Evolutionary conservation across 2,329 filamentous ascomycete genomes (phyloP).

Genomic region (Colletotrichum tofieldiae): DNA sequence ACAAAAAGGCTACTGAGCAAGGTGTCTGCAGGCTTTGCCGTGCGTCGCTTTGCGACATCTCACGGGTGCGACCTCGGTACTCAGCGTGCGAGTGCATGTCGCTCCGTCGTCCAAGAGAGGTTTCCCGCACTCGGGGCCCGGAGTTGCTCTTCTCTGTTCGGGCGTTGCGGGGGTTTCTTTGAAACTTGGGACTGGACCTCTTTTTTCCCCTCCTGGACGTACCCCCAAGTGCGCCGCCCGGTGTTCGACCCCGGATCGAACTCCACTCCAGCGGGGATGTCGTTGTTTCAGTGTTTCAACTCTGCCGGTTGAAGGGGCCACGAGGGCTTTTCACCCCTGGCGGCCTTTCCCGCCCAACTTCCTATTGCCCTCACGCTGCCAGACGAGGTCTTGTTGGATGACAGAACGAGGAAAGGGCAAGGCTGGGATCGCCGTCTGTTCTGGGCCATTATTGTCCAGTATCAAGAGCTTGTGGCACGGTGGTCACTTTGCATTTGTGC

Average conservation of each 20-base stretch:
- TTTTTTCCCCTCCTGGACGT: background rate
- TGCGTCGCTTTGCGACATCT: conserved; percentile 33
- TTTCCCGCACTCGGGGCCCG: background rate
- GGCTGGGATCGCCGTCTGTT: background rate
- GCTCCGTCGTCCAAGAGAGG: background rate
- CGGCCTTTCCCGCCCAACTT: conserved; percentile 12
- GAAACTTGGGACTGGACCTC: conserved; percentile 28
- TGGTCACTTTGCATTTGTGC: conserved; percentile 13
- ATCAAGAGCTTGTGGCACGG: background rate
- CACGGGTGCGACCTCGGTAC: conserved; percentile 23
- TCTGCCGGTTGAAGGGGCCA: conserved; percentile 33
- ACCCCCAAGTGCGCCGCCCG: conserved; percentile 26
- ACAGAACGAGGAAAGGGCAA: background rate
- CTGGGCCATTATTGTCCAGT: background rate
- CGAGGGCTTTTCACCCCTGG: conserved; percentile 20
- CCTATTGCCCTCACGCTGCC: conserved; percentile 1
- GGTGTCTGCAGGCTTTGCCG: conserved; percentile 11
- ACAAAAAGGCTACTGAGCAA: conserved; percentile 3
- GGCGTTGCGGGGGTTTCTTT: conserved; percentile 18
- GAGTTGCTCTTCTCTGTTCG: conserved; percentile 9
- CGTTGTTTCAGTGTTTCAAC: conserved; percentile 44
- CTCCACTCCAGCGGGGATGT: conserved; percentile 35
- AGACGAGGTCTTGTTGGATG: conserved; percentile 16
- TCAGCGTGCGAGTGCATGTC: conserved; percentile 3
- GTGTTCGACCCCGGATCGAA: conserved; percentile 39